Conservation (phyloP, 495 filamentous ascomycete genomes). For the Apodospora peruviana region DNA sequence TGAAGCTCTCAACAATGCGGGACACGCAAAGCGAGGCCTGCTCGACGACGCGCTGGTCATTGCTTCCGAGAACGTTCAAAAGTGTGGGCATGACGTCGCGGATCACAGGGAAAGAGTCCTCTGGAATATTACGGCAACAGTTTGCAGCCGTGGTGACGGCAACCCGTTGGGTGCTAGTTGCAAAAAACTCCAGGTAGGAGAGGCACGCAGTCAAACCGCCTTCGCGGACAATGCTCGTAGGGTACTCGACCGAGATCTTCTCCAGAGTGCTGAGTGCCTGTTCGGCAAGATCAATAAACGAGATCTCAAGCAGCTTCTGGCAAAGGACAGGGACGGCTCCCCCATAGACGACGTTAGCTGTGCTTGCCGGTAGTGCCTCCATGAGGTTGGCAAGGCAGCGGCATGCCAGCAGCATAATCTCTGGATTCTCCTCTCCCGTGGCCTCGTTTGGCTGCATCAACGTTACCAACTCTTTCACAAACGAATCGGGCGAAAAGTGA, state of each 20-base stretch:
- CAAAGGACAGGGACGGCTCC: conserved; percentile 92
- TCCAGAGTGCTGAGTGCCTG: conserved; percentile 94
- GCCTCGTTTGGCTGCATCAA: conserved; percentile 88
- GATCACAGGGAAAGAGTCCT: conserved; percentile 84
- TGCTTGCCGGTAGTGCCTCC: conserved; percentile 90
- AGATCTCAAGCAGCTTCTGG: conserved; percentile 87
- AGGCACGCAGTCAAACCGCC: conserved; percentile 92
- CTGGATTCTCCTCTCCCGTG: conserved; percentile 82
- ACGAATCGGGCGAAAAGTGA: conserved; percentile 89
- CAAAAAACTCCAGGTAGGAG: conserved; percentile 94
- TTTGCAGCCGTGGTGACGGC: conserved; percentile 97
- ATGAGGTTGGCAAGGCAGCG: conserved; percentile 95
- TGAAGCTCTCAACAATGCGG: conserved; percentile 96
- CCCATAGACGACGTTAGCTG: conserved; percentile 92
- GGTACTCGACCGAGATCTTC: conserved; percentile 96
- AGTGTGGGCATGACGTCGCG: conserved; percentile 94
- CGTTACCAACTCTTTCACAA: conserved; percentile 88
- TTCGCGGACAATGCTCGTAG: conserved; percentile 90
- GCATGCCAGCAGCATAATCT: conserved; percentile 97
- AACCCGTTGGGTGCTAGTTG: conserved; percentile 92
- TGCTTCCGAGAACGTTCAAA: conserved; percentile 81
- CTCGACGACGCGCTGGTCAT: conserved; percentile 93
- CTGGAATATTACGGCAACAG: conserved; percentile 92
- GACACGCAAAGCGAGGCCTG: conserved; percentile 94
- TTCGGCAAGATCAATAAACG: conserved; percentile 95